Conservation (phyloP, 768 basidiomycete species). For the Terana coerulea region DNA sequence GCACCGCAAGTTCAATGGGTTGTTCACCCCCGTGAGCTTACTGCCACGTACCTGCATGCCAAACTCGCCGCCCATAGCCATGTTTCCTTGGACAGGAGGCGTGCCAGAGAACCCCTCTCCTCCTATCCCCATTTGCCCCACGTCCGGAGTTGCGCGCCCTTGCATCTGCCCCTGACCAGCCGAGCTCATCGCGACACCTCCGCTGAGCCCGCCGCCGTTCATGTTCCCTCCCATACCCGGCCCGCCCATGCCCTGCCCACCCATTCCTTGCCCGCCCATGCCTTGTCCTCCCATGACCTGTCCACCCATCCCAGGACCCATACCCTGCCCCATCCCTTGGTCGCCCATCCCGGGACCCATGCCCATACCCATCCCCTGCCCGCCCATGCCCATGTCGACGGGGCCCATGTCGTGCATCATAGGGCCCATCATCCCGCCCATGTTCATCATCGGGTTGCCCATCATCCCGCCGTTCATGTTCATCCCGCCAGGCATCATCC, state of each 20-base stretch:
- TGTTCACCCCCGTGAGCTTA: background rate
- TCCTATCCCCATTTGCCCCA: conserved; percentile 32
- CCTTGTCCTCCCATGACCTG: conserved; percentile 32
- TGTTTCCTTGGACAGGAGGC: conserved; percentile 49
- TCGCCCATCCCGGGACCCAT: conserved; percentile 17
- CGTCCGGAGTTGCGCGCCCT: conserved; percentile 20
- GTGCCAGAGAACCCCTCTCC: conserved; percentile 34
- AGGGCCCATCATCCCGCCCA: conserved; percentile 44
- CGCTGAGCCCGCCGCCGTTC: conserved; percentile 18
- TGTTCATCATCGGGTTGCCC: conserved; percentile 31
- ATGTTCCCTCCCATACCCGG: conserved; percentile 16
- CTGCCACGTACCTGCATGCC: conserved; percentile 62
- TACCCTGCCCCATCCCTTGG: conserved; percentile 52
- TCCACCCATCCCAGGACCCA: conserved; percentile 22
- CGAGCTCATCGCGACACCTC: conserved; percentile 18
- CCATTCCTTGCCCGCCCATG: conserved; percentile 14
- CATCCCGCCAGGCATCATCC: conserved; percentile 29
- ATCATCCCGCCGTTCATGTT: conserved; percentile 34
- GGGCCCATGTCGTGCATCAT: conserved; percentile 81
- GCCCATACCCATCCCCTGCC: conserved; percentile 28
- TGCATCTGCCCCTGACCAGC: conserved; percentile 14
- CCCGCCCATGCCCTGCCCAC: conserved; percentile 23
- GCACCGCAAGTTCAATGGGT: too few relatives aligned
- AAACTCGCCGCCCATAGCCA: conserved; percentile 67
- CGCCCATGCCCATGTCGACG: conserved; percentile 47